Evolutionary conservation across 1,139 yeast species (phyloP).

Genomic region (Yamadazyma songkhlaensis): DNA sequence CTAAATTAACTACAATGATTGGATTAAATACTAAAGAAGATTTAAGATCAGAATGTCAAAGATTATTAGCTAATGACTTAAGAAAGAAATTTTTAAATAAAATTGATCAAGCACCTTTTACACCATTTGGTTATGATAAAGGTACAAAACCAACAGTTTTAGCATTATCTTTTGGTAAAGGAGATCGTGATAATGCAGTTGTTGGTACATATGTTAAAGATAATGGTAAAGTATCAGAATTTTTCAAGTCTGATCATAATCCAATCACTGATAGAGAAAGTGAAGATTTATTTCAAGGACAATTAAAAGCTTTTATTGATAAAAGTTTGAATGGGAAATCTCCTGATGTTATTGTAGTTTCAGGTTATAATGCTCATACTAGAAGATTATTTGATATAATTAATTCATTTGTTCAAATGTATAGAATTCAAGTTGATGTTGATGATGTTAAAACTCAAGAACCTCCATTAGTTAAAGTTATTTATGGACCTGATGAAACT

Average conservation of each 20-base stretch:
- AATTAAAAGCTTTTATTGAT: constrained; percentile 43
- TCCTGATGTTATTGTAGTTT: constrained; percentile 88
- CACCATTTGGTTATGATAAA: constrained; percentile 70
- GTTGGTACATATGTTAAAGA: constrained; percentile 79
- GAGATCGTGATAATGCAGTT: constrained; percentile 81
- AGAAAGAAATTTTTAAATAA: constrained; percentile 66
- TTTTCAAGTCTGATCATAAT: constrained; percentile 72
- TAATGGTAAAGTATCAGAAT: constrained; percentile 73
- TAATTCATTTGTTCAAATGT: constrained; percentile 53
- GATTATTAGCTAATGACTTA: constrained; percentile 65
- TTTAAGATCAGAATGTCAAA: constrained; percentile 73
- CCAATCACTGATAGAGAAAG: constrained; percentile 59
- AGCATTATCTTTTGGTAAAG: constrained; percentile 83
- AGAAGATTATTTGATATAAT: constrained; percentile 60
- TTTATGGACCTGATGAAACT: constrained; percentile 92
- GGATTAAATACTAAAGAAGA: constrained; percentile 81
- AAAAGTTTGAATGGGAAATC: constrained; percentile 32
- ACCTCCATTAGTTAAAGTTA: constrained; percentile 51
- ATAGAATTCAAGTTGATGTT: constrained; percentile 54
- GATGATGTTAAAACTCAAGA: constrained; percentile 40
- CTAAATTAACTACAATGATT: constrained; percentile 64
- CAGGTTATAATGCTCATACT: constrained; percentile 81
- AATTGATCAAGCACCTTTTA: constrained; percentile 90
- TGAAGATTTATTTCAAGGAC: constrained; percentile 55
- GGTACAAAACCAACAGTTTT: constrained; percentile 86